Conservation (phyloP, 495 filamentous ascomycete genomes). For the Rusavskia elegans region DNA sequence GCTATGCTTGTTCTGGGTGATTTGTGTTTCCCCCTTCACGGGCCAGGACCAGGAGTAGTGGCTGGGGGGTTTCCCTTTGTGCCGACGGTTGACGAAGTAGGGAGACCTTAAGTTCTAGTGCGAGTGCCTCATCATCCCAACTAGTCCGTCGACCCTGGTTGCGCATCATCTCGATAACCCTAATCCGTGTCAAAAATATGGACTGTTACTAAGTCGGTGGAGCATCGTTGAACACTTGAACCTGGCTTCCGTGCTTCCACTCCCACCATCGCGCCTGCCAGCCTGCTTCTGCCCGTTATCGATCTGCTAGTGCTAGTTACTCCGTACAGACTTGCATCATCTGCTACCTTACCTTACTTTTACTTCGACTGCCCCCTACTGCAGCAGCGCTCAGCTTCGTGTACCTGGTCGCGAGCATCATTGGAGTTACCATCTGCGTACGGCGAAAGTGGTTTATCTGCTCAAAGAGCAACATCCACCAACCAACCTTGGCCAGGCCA, state of each 20-base stretch:
- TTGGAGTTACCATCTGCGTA: background rate
- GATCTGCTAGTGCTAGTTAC: too few relatives aligned
- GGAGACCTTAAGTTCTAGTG: background rate
- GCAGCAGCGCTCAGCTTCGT: too few relatives aligned
- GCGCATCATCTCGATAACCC: slow-evolving; percentile 1
- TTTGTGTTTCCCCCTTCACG: background rate
- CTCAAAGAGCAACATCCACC: too few relatives aligned
- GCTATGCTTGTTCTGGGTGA: background rate
- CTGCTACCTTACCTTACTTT: too few relatives aligned
- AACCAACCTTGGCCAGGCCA: too few relatives aligned
- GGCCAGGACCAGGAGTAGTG: background rate
- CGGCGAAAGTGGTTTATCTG: background rate
- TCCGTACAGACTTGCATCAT: too few relatives aligned
- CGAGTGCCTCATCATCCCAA: background rate
- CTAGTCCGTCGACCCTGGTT: background rate
- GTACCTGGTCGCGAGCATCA: too few relatives aligned
- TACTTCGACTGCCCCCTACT: too few relatives aligned
- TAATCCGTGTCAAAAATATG: background rate
- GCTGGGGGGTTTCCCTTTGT: background rate
- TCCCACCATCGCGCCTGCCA: background rate
- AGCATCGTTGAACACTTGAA: too few relatives aligned
- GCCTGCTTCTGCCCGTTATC: background rate
- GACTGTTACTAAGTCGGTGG: too few relatives aligned
- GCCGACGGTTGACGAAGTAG: background rate
- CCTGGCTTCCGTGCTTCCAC: background rate